Evolutionary conservation across 208 protist genomes (phyloP).

Genomic region (Vickermania spadyakhi): DNA sequence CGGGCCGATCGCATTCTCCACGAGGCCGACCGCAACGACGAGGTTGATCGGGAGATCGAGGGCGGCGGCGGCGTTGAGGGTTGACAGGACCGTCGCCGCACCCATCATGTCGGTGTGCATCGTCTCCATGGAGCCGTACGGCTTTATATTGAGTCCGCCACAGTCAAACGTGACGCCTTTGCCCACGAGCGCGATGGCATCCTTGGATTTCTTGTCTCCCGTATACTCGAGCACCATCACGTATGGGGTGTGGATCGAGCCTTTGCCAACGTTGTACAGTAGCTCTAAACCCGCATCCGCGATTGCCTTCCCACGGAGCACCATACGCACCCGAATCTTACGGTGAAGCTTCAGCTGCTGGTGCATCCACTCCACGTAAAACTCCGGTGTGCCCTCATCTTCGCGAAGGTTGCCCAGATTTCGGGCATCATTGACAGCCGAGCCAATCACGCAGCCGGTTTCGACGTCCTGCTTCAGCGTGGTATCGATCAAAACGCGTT

Average conservation of each 20-base stretch:
- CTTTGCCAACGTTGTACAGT: conserved; percentile 78
- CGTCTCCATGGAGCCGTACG: conserved; percentile 82
- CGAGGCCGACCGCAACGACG: conserved; percentile 65
- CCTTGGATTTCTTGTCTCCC: conserved; percentile 30
- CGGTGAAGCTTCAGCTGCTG: conserved; percentile 11
- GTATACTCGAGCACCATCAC: conserved; percentile 79
- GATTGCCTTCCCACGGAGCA: conserved; percentile 45
- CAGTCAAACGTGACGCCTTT: conserved; percentile 91
- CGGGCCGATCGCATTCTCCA: conserved; percentile 82
- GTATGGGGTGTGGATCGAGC: conserved; percentile 51
- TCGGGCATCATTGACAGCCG: conserved; percentile 63
- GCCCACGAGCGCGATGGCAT: conserved; percentile 61
- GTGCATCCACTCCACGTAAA: conserved; percentile 66
- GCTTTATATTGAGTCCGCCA: conserved; percentile 88
- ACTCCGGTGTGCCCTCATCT: conserved; percentile 70
- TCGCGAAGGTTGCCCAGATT: conserved; percentile 77
- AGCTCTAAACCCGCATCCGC: conserved; percentile 47
- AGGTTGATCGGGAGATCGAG: conserved; percentile 70
- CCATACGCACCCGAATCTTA: conserved; percentile 40
- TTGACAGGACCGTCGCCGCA: conserved; percentile 66
- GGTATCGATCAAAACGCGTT: conserved; percentile 34
- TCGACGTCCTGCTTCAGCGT: conserved; percentile 31
- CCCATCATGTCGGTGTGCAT: conserved; percentile 94
- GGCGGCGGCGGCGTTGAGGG: conserved; percentile 55
- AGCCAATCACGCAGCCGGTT: conserved; percentile 53